Percentiles rank a stretch among this genome's conserved stretches.
phyloP scores from a whole-genome alignment of 441 rosid genomes.

The Melianthus villosus region DNA sequence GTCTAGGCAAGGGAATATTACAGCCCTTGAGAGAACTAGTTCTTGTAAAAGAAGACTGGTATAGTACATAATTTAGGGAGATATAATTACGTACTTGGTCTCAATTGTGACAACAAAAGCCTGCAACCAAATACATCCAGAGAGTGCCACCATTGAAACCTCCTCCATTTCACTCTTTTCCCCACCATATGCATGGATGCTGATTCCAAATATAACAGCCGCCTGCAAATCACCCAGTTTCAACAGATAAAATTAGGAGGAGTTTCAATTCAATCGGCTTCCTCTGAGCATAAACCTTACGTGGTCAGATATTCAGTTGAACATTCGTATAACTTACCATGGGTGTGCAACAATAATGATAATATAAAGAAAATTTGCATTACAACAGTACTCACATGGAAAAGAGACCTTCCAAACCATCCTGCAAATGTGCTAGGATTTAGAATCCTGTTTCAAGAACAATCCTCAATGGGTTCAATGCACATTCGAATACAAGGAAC shows the following conservation, averaged over 20 bases:
- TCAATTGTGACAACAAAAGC: conserved; percentile 86
- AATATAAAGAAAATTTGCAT: conserved; percentile 1
- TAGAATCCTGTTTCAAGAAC: conserved; percentile 54
- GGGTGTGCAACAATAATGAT: background rate
- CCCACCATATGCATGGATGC: conserved; percentile 62
- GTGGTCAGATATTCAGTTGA: too few species aligned
- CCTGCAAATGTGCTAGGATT: conserved; percentile 99
- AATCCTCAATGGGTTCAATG: conserved; percentile 8
- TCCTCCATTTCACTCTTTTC: conserved; percentile 97
- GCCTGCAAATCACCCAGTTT: conserved; percentile 41
- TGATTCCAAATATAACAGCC: conserved; percentile 66
- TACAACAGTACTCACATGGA: conserved; percentile 68
- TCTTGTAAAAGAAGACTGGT: background rate
- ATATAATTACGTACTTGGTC: conserved; percentile 62
- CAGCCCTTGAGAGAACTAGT: background rate
- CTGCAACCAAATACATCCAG: conserved; percentile 99
- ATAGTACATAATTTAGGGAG: background rate
- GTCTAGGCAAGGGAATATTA: too few species aligned
- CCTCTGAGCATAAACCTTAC: too few species aligned
- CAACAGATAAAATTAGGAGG: conserved; percentile 2
- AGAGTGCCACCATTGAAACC: conserved; percentile 88
- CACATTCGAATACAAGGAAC: background rate
- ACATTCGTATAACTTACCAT: background rate
- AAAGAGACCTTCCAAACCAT: conserved; percentile 96
- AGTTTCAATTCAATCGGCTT: background rate